Conservation (phyloP, 495 filamentous ascomycete genomes). For the Amphirosellinia nigrospora region DNA sequence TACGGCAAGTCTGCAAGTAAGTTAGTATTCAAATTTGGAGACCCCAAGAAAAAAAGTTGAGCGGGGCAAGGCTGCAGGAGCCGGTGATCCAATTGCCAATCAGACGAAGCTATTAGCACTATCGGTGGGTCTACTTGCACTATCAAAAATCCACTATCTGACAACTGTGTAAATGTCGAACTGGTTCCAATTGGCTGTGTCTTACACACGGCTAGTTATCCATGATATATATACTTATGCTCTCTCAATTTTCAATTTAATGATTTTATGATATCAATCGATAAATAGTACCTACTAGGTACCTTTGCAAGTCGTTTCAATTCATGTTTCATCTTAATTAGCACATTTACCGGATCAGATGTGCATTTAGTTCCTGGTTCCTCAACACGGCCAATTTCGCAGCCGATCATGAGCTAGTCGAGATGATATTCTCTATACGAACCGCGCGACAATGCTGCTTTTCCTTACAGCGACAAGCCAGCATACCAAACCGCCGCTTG, state of each 20-base stretch:
- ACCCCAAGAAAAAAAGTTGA: conserved; percentile 36
- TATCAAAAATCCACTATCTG: conserved; percentile 1
- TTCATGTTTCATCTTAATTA: too few species aligned
- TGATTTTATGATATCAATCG: neutral
- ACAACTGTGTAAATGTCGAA: neutral
- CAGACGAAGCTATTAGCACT: neutral
- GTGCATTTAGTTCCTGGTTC: neutral
- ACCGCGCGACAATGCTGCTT: conserved; percentile 18
- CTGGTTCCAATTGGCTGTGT: neutral
- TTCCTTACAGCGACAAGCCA: conserved; percentile 1
- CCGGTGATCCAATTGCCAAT: conserved; percentile 17
- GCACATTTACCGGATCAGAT: neutral
- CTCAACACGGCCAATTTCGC: neutral
- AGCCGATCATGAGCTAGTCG: conserved; percentile 25
- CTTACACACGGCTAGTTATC: neutral
- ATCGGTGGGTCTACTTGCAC: neutral
- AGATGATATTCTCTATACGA: conserved; percentile 34
- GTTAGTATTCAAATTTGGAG: neutral
- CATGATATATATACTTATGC: neutral
- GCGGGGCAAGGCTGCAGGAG: conserved; percentile 35
- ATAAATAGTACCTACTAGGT: too few species aligned
- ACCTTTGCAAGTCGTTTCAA: too few species aligned
- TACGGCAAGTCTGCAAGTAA: neutral
- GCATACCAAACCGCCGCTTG: neutral
- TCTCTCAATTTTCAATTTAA: neutral